Conservation (phyloP, 306 rosid species). For the Vigna reflexopilosa region DNA sequence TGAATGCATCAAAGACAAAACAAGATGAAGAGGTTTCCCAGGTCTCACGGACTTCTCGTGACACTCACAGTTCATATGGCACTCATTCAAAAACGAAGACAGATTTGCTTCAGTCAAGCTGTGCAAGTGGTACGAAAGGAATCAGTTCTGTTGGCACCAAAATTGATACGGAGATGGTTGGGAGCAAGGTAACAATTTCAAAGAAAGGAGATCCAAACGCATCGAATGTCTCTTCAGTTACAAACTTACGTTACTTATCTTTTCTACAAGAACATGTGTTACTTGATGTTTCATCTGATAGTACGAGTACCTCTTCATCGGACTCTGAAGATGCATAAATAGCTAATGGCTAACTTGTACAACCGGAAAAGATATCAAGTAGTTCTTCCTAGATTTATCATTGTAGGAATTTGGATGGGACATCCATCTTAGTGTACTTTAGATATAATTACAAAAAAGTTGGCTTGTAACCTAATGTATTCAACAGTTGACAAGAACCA, state of each 20-base stretch:
- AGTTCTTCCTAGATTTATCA: too few relatives aligned
- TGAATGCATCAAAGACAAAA: constrained; percentile 37
- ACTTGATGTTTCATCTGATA: constrained; percentile 53
- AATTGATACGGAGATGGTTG: constrained; percentile 22
- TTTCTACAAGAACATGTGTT: constrained; percentile 29
- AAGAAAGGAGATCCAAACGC: constrained; percentile 42
- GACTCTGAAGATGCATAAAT: constrained; percentile 44
- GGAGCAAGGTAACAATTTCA: constrained; percentile 31
- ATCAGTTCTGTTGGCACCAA: constrained; percentile 32
- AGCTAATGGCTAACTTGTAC: background rate
- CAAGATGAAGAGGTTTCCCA: constrained; percentile 34
- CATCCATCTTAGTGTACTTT: background rate
- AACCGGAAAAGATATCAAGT: too few relatives aligned
- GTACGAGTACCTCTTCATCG: constrained; percentile 51
- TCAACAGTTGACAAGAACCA: too few relatives aligned
- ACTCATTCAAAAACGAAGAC: constrained; percentile 28
- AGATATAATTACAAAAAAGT: background rate
- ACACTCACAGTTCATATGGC: background rate
- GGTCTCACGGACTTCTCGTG: constrained; percentile 1
- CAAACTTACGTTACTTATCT: constrained; percentile 20
- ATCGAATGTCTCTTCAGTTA: constrained; percentile 18
- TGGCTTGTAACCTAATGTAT: background rate
- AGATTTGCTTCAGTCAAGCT: background rate
- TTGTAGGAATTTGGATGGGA: background rate
- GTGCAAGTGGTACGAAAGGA: constrained; percentile 29